Base-by-base conservation (phyloP, 2,329 filamentous ascomycete genomes). In the Colletotrichum sp. region DNA sequence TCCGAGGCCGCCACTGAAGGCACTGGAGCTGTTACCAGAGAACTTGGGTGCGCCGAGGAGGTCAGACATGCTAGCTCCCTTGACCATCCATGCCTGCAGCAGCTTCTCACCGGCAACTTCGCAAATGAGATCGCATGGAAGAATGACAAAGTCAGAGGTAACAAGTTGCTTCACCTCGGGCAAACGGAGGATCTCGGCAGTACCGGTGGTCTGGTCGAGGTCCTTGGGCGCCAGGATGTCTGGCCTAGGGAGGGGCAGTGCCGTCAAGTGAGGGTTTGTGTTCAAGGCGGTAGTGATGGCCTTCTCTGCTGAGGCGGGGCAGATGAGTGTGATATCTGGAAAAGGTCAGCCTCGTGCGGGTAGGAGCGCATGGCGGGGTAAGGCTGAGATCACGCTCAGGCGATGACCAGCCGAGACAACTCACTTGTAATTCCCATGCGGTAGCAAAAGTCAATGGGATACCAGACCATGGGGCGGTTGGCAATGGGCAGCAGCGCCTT, bases 121-220 rank as follows among this genome's bases (percentile, higher is more conserved):
- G 83, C 96, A 98, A 52, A 99, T 93, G 8, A 99, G 88, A 83
- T 99, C 97, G 84, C 97, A 99, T 1, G 97, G 96, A 6, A 99
- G 88, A 5, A 98, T 91, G 30, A 98, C 87, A 81, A 99, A 98
- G 85, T 99, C 95, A 15, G 93, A 92, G 70, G 91, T 95, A 79
- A 99, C 92, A 9, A 92, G 89, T n/a, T 89, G 88, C 81, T 94
- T 93, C 60, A 98, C 92, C 82, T 98, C 94, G 1, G 95, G 94
- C 10, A 98, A 89, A 12, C 96, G 92, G 68, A 99, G 91, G 25
- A 98, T 92, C 80, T 98, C 94, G 9, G 95, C 96, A 8, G 97
- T 98, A 67, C 96, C 96, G 0, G 94, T 98, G 75, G 95, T 97
- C 81, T 96, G 92, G 66, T 95, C 93, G 39, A 98, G 88, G 56